Base-by-base conservation (phyloP, 768 basidiomycete species). In the Clitopilus hobsonii region DNA sequence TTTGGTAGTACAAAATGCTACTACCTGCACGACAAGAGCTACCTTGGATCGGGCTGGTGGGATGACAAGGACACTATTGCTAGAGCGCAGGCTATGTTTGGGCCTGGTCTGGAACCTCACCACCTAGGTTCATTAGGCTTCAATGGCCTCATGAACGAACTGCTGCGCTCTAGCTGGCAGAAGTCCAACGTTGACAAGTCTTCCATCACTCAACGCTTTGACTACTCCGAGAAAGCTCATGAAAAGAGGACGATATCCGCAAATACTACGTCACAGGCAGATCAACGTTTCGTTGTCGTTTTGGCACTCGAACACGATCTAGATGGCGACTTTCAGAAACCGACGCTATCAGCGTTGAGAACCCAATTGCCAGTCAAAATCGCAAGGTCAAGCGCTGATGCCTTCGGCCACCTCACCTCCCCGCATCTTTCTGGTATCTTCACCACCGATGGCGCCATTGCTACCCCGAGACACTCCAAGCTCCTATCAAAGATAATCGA, bases 381-480 rank as follows among this genome's bases (percentile, higher is more conserved):
- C 22, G 41, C 22, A 5, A 16, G 4, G 10, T 45, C 41, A 10
- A 20, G 10, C 18, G 22, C 16, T 8, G 41, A 45, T 20, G 41
- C 41, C 10, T 67, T 53, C 24, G 56, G 20, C 29, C 56, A 51
- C 58, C 64, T 76, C 3, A 49, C 60, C 6, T 67, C 69, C 13
- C 58, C 66, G 6, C 62, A 68, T 30, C 61, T 74, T 5, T 51
- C 53, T 24, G 73, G 72, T 10, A 65, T 78, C 23, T 57, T 77
- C 51, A 60, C 76, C 51, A 68, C 69, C 4, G 73, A 75, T 54
- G 57, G 64, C 0, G 64, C 55, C 6, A 65, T 79, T 27, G 49
- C 62, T 4, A 29, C 62, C 0, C 49, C 51, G 0, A 55, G 64
- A 26, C 62, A 71, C 38, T 60, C 62, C 2, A 60, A 63, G 14